These are phyloP conservation scores for Cystofilobasidium bisporidii DNA, from an alignment of 768 basidiomycete species.

Conservation along the genomic window DNA sequence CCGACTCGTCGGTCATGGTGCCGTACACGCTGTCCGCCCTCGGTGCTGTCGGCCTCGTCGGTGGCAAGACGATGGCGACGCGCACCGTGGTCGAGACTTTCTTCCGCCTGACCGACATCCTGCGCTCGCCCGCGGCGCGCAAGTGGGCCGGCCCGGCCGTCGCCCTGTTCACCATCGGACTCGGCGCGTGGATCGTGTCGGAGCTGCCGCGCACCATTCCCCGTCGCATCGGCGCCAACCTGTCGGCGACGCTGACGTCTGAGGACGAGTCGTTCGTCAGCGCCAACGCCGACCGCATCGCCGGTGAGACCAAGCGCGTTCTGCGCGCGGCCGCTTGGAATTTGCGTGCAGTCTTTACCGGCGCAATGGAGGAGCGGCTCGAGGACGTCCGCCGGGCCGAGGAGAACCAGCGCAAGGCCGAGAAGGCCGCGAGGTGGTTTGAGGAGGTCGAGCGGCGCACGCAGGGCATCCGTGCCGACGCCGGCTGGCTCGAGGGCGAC, in stretches of 20 bases:
- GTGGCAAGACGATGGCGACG: slow-evolving; percentile 67
- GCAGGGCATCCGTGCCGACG: slow-evolving; percentile 35
- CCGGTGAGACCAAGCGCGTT: slow-evolving; percentile 85
- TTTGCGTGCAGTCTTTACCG: slow-evolving; percentile 65
- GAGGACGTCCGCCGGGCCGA: slow-evolving; percentile 64
- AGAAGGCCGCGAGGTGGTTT: slow-evolving; percentile 66
- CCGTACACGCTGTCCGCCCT: slow-evolving; percentile 48
- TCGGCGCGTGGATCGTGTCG: slow-evolving; percentile 68
- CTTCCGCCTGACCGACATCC: slow-evolving; percentile 62
- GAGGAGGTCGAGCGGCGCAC: slow-evolving; percentile 47
- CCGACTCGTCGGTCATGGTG: slow-evolving; percentile 49
- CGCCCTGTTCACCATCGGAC: slow-evolving; percentile 63
- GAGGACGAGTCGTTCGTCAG: slow-evolving; percentile 49
- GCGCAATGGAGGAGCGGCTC: slow-evolving; percentile 66
- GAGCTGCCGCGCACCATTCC: slow-evolving; percentile 85
- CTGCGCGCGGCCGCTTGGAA: slow-evolving; percentile 85
- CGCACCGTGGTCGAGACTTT: slow-evolving; percentile 68
- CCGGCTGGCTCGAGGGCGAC: slow-evolving; percentile 28
- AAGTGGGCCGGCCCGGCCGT: slow-evolving; percentile 81
- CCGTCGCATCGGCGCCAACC: slow-evolving; percentile 73
- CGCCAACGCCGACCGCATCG: slow-evolving; percentile 58
- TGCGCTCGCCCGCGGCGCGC: slow-evolving; percentile 61
- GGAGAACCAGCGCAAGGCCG: slow-evolving; percentile 60
- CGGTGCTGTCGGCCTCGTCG: slow-evolving; percentile 67
- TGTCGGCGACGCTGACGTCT: slow-evolving; percentile 49